phyloP scores from a whole-genome alignment of 306 rosid genomes.

The Castanea mollissima region DNA sequence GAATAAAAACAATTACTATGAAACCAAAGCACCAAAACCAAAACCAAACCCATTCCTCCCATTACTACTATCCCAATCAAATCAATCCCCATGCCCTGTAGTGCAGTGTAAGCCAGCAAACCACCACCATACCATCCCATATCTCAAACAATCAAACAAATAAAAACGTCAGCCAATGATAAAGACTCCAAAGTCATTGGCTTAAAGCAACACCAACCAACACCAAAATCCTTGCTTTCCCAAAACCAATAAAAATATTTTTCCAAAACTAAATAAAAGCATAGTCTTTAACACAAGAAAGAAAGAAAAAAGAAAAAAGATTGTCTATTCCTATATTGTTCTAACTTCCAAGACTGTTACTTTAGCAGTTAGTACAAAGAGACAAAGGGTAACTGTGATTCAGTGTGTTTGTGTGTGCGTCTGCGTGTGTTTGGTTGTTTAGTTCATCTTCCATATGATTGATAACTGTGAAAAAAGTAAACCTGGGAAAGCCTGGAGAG shows the following conservation, averaged over 20 bases:
- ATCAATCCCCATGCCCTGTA: constrained; percentile 31
- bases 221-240: constrained; percentile 57
- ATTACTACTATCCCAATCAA: constrained; percentile 21
- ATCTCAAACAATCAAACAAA: background rate
- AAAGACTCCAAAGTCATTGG: constrained; percentile 41
- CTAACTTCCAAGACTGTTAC: no score
- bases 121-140: constrained; percentile 16
- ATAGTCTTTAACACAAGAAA: background rate
- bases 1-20: constrained; percentile 24
- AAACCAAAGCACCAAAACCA: constrained; percentile 15
- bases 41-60: background rate
- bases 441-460: background rate
- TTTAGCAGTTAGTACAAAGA: background rate
- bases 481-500: constrained; percentile 98
- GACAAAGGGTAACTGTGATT: background rate
- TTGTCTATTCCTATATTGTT: background rate
- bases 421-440: background rate
- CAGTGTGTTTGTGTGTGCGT: background rate
- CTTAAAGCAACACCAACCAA: constrained; percentile 55
- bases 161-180: constrained; percentile 1
- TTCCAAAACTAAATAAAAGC: constrained; percentile 21
- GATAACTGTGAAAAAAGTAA: constrained; percentile 38
- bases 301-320: background rate
- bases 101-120: constrained; percentile 46
- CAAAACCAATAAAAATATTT: constrained; percentile 24